phyloP scores from a whole-genome alignment of 305 asterid species.

The Fraxinus sp. region DNA sequence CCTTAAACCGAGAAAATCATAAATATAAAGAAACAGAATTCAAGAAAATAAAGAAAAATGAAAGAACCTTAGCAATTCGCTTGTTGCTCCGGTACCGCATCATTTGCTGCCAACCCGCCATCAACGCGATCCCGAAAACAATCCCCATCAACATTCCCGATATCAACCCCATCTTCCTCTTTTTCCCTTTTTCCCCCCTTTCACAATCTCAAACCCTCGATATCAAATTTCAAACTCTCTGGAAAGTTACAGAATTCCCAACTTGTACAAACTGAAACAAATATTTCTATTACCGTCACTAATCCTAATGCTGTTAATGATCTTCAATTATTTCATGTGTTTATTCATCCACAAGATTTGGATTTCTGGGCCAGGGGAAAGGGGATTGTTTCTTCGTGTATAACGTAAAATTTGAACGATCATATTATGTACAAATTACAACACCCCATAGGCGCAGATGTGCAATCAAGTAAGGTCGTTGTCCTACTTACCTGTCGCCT shows the following conservation, averaged over 20 bases:
- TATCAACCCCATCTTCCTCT: constrained; percentile 63
- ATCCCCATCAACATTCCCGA: constrained; percentile 90
- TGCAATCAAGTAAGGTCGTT: neutral
- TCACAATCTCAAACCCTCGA: neutral
- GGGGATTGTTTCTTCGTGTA: neutral
- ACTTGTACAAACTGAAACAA: neutral
- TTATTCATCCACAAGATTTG: constrained; percentile 5
- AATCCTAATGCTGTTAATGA: neutral
- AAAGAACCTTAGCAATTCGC: constrained; percentile 79
- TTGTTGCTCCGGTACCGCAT: constrained; percentile 70
- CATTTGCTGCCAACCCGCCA: constrained; percentile 94
- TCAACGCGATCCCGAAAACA: constrained; percentile 71
- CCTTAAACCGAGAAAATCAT: neutral
- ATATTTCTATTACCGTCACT: neutral
- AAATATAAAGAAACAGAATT: neutral
- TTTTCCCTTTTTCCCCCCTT: neutral
- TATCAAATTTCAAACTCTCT: neutral
- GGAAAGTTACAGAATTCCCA: neutral
- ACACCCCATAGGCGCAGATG: neutral
- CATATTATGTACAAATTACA: neutral
- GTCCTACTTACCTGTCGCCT: neutral
- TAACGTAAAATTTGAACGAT: neutral
- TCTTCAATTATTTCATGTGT: neutral
- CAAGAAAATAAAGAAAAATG: constrained; percentile 4
- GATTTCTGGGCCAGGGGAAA: neutral